Conservation (phyloP, 192 early-diverging fungal genomes). For the Pecoramyces ruminantium region DNA sequence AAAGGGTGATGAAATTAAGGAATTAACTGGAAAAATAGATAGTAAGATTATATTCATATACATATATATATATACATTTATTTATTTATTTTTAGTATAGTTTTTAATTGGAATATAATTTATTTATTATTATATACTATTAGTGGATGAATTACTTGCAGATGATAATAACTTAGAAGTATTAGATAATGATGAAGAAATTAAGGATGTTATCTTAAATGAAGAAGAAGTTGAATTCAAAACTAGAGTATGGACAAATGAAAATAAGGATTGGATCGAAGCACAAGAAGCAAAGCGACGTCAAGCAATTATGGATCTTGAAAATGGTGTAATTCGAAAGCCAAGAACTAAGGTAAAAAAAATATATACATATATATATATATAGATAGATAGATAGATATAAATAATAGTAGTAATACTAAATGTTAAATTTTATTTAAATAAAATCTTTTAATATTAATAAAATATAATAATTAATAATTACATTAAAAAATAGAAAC, state of each 20-base stretch:
- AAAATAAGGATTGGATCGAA: constrained; percentile 71
- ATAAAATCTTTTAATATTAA: too few relatives aligned
- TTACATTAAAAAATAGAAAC: constrained; percentile 23
- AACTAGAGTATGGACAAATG: constrained; percentile 66
- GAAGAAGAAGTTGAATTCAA: constrained; percentile 65
- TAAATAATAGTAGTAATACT: too few relatives aligned
- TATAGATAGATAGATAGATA: constrained; percentile 6
- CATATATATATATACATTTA: too few relatives aligned
- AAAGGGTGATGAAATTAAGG: constrained; percentile 9
- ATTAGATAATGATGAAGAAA: constrained; percentile 55
- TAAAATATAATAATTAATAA: too few relatives aligned
- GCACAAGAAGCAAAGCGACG: constrained; percentile 22
- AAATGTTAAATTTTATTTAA: too few relatives aligned
- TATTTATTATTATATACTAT: too few relatives aligned
- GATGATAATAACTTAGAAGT: constrained; percentile 7
- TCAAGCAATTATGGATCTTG: background rate
- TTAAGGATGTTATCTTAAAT: constrained; percentile 44
- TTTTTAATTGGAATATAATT: too few relatives aligned
- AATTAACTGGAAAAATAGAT: constrained; percentile 8
- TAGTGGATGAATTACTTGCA: background rate
- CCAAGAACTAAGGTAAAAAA: constrained; percentile 8
- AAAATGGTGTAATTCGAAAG: background rate
- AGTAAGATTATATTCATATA: background rate
- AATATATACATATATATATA: constrained; percentile 8
- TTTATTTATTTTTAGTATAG: too few relatives aligned